Evolutionary conservation across 1,284 basidiomycete species (phyloP).

Genomic region (Quambalaria eucalypti): DNA sequence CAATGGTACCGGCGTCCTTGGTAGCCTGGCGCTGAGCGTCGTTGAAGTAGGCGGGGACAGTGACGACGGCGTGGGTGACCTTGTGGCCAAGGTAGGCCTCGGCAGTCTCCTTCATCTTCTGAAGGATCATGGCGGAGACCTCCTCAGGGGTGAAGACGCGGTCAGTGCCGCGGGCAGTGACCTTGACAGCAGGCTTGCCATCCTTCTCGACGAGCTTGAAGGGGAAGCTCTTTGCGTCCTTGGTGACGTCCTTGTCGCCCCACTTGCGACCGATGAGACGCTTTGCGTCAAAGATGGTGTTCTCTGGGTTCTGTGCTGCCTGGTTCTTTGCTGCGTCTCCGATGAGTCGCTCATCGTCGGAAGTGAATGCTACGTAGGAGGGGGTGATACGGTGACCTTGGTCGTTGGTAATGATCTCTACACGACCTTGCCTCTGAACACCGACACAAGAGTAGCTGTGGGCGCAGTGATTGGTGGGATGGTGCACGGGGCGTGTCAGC

Average conservation of each 20-base stretch:
- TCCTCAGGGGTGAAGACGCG: conserved; percentile 61
- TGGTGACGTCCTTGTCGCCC: conserved; percentile 52
- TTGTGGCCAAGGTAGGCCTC: conserved; percentile 94
- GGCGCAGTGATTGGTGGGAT: background rate
- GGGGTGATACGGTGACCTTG: conserved; percentile 51
- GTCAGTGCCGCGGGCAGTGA: conserved; percentile 34
- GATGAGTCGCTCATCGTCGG: conserved; percentile 62
- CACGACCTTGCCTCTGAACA: conserved; percentile 65
- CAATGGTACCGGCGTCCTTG: conserved; percentile 95
- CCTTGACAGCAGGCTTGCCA: conserved; percentile 46
- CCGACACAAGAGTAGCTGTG: conserved; percentile 50
- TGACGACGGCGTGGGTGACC: conserved; percentile 92
- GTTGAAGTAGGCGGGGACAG: conserved; percentile 86
- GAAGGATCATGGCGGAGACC: conserved; percentile 85
- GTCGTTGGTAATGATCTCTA: conserved; percentile 47
- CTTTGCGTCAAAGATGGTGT: conserved; percentile 96
- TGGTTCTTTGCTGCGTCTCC: conserved; percentile 59
- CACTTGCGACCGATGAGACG: conserved; percentile 68
- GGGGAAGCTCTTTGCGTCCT: conserved; percentile 44
- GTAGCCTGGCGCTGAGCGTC: conserved; percentile 98
- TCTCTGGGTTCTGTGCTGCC: conserved; percentile 67
- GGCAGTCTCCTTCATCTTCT: conserved; percentile 99
- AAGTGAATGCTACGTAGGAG: conserved; percentile 46
- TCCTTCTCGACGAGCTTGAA: conserved; percentile 51
- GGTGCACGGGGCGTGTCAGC: background rate